Evolutionary conservation across 2,329 filamentous ascomycete species (phyloP), one percentile per base, ranked within the genome.

Genomic region (Fusarium cyanostomum): DNA sequence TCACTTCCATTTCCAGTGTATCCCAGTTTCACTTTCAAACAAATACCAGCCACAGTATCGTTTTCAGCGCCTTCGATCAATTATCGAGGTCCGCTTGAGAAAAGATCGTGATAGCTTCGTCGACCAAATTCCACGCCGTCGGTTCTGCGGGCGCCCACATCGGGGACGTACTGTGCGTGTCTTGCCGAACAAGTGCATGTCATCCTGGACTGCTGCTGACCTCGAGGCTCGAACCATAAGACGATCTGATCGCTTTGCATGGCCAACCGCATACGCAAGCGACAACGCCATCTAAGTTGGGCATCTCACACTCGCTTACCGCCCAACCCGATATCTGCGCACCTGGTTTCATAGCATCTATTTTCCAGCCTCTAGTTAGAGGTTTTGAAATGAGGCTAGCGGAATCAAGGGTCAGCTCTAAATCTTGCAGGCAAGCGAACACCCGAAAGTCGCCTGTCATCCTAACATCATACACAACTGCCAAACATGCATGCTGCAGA

Each of bases 141-240:
- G 50, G 59, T 46, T 37, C 39, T 16, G 27, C 7, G 5, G 27
- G 24, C 27, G 16, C 26, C 13, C 30, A 28, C 34, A 11, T 13
- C 43, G 44, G 55, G 42, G 28, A 52, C 43, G 24, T 48, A 30
- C 33, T 41, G 37, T 28, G 53, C 28, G 43, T 56, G 37, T 64
- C 61, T 49, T 52, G 30, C 59, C 52, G 62, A 49, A 28, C 9
- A 38, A 37, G 45, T 57, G 62, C 38, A 58, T 59, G 49, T 53
- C 37, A 59, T 61, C 51, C 51, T 57, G 49, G 52, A 28, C 58
- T 55, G 31, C 58, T 55, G 55, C 52, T 68, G 56, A 63, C 62
- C 45, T 56, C 45, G 26, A 59, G 41, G 55, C 68, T 62, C 58
- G 56, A 56, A 64, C 68, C 61, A 69, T 46, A 45, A 58, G 52